Percentiles rank a stretch among this genome's conserved stretches.
Conservation (phyloP, 257 asterid species). For the Orobanche coerulescens region DNA sequence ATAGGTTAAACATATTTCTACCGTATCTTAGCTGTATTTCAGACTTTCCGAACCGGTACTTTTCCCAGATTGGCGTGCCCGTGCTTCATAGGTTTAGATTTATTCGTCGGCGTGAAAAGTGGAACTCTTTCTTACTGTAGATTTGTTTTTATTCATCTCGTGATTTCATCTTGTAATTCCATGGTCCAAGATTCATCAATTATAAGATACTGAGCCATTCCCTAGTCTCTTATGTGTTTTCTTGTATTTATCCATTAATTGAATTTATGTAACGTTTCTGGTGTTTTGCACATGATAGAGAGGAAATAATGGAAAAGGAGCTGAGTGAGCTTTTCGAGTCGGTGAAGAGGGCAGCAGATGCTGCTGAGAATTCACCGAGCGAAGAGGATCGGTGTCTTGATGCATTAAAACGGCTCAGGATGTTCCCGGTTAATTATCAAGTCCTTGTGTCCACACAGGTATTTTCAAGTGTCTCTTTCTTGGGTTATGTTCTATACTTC, state of each 20-base stretch:
- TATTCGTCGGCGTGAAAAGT: not conserved
- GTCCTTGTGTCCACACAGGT: slow-evolving; percentile 92
- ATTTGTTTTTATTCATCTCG: not conserved
- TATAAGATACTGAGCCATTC: not conserved
- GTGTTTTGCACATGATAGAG: slow-evolving; percentile 19
- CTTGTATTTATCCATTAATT: not conserved
- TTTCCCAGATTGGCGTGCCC: no score
- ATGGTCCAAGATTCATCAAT: not conserved
- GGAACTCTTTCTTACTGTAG: not conserved
- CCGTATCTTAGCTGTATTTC: no score
- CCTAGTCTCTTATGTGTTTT: not conserved
- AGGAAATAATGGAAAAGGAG: slow-evolving; percentile 73
- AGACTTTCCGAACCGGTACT: no score
- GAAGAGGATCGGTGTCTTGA: slow-evolving; percentile 68
- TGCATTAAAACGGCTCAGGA: slow-evolving; percentile 55
- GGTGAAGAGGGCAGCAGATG: slow-evolving; percentile 79
- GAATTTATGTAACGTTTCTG: not conserved
- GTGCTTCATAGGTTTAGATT: no score
- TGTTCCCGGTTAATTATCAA: slow-evolving; percentile 75
- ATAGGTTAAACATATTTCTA: no score
- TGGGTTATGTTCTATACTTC: not conserved
- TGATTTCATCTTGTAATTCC: not conserved
- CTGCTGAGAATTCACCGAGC: slow-evolving; percentile 42
- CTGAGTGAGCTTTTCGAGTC: slow-evolving; percentile 63
- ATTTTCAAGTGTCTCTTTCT: not conserved